A percentile compares a stretch with the other conserved stretches of the same genome.
These are phyloP conservation scores for Fusarium buharicum DNA, from an alignment of 2,329 filamentous ascomycete species.

Conservation along the genomic window DNA sequence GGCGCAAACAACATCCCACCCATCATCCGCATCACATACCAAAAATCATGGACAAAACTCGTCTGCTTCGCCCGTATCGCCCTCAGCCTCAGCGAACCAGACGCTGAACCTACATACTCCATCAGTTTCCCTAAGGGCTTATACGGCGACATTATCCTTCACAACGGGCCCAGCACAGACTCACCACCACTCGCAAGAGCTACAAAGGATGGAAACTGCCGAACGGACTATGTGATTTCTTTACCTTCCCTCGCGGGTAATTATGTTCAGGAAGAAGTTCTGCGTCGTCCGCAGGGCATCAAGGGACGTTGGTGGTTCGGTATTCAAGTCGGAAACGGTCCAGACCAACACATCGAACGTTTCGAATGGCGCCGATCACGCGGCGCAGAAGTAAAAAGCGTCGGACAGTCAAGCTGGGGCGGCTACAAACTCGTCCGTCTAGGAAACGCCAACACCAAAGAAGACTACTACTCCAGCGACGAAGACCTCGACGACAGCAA, in stretches of 20 bases:
- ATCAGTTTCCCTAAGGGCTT: slow-evolving; percentile 22
- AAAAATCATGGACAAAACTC: slow-evolving; percentile 23
- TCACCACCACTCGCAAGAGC: slow-evolving; percentile 21
- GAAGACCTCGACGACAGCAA: slow-evolving; percentile 12
- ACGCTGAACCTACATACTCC: slow-evolving; percentile 24
- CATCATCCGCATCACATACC: slow-evolving; percentile 25
- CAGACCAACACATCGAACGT: slow-evolving; percentile 16
- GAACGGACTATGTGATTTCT: slow-evolving; percentile 25
- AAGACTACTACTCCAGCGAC: slow-evolving; percentile 17
- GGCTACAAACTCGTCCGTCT: slow-evolving; percentile 44
- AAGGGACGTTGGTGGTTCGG: slow-evolving; percentile 39
- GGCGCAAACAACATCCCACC: slow-evolving; percentile 16
- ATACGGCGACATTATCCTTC: slow-evolving; percentile 33
- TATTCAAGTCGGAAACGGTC: slow-evolving; percentile 30
- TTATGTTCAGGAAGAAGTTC: slow-evolving; percentile 17
- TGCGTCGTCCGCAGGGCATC: slow-evolving; percentile 18
- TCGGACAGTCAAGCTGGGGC: slow-evolving; percentile 27
- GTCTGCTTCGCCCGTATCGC: slow-evolving; percentile 3
- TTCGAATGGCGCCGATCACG: slow-evolving; percentile 43
- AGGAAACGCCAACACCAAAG: slow-evolving; percentile 14
- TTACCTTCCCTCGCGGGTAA: slow-evolving; percentile 18
- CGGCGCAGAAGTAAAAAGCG: slow-evolving; percentile 35
- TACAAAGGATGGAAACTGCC: not conserved
- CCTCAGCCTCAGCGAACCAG: slow-evolving; percentile 25
- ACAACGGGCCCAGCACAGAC: slow-evolving; percentile 25